Base-by-base conservation (phyloP, 2,329 filamentous ascomycete species). In the Xylaria sp. region DNA sequence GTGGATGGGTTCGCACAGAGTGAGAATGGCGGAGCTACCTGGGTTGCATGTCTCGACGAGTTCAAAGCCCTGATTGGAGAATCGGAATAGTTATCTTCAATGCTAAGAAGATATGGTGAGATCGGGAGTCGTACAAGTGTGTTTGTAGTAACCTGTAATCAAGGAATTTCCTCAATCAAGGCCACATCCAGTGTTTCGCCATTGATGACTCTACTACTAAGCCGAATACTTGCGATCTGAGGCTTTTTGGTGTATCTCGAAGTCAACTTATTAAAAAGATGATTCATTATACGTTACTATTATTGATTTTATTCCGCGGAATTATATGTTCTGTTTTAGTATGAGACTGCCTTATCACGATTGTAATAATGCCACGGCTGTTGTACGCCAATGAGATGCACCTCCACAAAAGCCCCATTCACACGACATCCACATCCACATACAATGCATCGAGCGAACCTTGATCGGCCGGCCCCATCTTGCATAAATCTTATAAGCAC, bases 41-140 rank as follows among this genome's bases (percentile, higher is more conserved):
- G 89, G 89, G 75, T 79, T 41, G 72, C 74, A 59, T 80, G 86
- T 20, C 70, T 88, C 68, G 65, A 67, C 10, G 75, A 76, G 15
- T 90, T 91, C 72, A 87, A 83, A 73, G 53, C 30, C 56, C 23
- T 74, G 36, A 74, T 78, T 59, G 73, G 73, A 53, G 76, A 77
- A 58, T 50, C 41, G 18, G 57, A 65, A 6, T 70, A 66, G 62
- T 45, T 34, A 30, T 62, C 30, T 25, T 62, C 52, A 20, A 53
- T 59, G 60, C 28, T 13, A 53, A 57, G 63, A 30, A 55, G 53
- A 58, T 8, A 53, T 32, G 39, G 60, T 63, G 60, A 55, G 52
- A 65, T 59, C 45, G 9, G 20, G 30, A 25, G 61, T 68, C 23
- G 15, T 39, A 68, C 66, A 53, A 61, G 13, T 53, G 6, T 28